Base-by-base conservation (phyloP, 176 grass and related monocot genomes). In the Triticum turgidum region DNA sequence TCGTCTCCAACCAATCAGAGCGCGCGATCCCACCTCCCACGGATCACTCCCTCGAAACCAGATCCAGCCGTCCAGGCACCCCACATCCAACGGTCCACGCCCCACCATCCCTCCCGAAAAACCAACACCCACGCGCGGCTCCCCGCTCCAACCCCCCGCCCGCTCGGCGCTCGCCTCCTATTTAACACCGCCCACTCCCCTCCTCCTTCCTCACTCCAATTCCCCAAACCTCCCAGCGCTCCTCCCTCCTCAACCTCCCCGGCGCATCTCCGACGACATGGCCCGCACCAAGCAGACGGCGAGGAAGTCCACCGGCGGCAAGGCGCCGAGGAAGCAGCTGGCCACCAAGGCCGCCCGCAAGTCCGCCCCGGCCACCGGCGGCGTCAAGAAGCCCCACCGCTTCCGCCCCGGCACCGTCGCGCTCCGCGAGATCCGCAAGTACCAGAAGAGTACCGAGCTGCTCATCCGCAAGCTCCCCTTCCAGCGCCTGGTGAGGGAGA, bases 381-480 rank as follows among this genome's bases (percentile, higher is more conserved):
- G 92, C 0, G 89, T 87, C 69, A 94, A 94, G 92, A 94, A 91
- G 89, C 92, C 92, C 1, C 92, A 94, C 81, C 80, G 89, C 11
- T 94, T 94, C 87, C 87, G 89, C 35, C 92, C 87, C 0, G 92
- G 92, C 44, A 94, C 92, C 71, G 92, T 94, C 61, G 92, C 92
- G 4, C 92, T 93, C 32, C 79, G 92, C 0, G 92, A 89, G 92
- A 94, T 94, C 78, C 89, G 89, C 87, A 94, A 91, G 87, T 94
- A 94, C 87, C 92, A 94, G 87, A 94, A 94, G 89, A 94, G 89
- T 85, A 94, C 89, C 2, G 89, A 94, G 82, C 82, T 94, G 18
- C 89, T 94, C 6, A 94, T 94, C 85, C 89, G 89, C 13, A 94
- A 94, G 89, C 92, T 94, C 7, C 92, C 92, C 0, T 94, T 94